A percentile compares a stretch with the other conserved stretches of the same genome.
These are phyloP conservation scores for Litsea cubeba DNA, from an alignment of 164 flowering plant species.

Conservation along the genomic window DNA sequence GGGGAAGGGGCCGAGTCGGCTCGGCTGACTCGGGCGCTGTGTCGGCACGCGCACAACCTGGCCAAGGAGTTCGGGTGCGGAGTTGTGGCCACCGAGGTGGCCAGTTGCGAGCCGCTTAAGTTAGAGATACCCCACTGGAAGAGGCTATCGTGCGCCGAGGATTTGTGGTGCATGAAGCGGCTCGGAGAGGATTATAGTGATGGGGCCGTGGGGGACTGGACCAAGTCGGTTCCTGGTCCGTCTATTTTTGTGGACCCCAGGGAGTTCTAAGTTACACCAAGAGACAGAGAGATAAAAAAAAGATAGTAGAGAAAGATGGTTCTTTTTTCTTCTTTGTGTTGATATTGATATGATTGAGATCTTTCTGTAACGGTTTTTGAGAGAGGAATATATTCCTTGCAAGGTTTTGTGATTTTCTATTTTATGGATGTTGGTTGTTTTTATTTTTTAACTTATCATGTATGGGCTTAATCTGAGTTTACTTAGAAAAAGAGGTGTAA, in stretches of 20 bases:
- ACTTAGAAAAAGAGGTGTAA: too few relatives aligned
- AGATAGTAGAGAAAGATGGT: neutral
- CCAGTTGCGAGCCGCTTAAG: slow-evolving; percentile 60
- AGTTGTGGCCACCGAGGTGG: slow-evolving; percentile 85
- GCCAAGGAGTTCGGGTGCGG: slow-evolving; percentile 64
- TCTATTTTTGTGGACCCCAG: slow-evolving; percentile 97
- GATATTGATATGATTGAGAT: too few relatives aligned
- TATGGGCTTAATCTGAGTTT: neutral
- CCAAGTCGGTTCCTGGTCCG: slow-evolving; percentile 64
- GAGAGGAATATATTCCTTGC: too few relatives aligned
- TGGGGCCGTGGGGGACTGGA: slow-evolving; percentile 93
- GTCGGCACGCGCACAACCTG: slow-evolving; percentile 77
- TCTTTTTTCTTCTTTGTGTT: too few relatives aligned
- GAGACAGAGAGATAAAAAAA: neutral
- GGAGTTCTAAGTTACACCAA: slow-evolving; percentile 36
- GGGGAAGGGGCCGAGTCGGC: slow-evolving; percentile 67
- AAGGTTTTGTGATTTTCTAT: too few relatives aligned
- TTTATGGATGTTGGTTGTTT: neutral
- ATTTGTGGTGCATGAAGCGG: slow-evolving; percentile 90
- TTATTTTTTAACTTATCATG: neutral
- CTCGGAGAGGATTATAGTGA: slow-evolving; percentile 79
- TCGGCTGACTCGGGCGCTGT: slow-evolving; percentile 41
- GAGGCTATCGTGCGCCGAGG: slow-evolving; percentile 73
- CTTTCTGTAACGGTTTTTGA: neutral
- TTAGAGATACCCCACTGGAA: slow-evolving; percentile 86